These are phyloP conservation scores for Benincasa hispida DNA, from an alignment of 306 rosid genomes.

Conservation along the genomic window DNA sequence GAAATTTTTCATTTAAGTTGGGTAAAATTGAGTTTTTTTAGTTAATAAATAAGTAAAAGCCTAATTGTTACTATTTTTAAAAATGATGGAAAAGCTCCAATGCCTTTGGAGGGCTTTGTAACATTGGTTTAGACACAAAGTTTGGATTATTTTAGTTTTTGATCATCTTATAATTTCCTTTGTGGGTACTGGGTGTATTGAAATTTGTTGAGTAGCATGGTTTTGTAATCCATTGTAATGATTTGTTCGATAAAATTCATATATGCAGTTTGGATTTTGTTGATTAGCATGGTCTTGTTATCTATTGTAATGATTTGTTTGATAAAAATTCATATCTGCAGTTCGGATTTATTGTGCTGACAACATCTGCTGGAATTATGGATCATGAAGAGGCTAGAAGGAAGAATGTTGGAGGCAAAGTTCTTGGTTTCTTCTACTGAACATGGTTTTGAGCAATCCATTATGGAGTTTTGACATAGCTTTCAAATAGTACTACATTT, in stretches of 20 bases:
- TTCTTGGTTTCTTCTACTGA: conserved; percentile 14
- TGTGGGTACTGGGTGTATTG: not conserved
- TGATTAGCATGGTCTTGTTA: not conserved
- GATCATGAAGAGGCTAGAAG: conserved; percentile 15
- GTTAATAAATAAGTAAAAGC: no score
- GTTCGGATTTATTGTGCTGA: conserved; percentile 13
- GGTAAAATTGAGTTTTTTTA: no score
- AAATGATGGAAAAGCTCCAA: no score
- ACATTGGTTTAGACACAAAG: not conserved
- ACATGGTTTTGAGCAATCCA: conserved; percentile 1
- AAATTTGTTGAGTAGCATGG: not conserved
- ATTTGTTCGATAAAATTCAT: not conserved
- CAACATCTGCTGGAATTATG: conserved; percentile 14
- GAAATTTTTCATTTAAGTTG: no score
- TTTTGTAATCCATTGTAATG: not conserved
- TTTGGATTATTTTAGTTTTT: not conserved
- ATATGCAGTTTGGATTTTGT: conserved; percentile 11
- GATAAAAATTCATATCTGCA: not conserved
- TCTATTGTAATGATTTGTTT: not conserved
- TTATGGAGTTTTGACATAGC: not conserved
- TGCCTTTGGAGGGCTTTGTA: no score
- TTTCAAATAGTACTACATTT: not conserved
- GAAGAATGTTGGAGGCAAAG: conserved; percentile 15
- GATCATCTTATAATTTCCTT: not conserved
- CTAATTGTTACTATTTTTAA: no score